Evolutionary conservation across 2,329 filamentous ascomycete genomes (phyloP).

Genomic region (Fusarium avenaceum): DNA sequence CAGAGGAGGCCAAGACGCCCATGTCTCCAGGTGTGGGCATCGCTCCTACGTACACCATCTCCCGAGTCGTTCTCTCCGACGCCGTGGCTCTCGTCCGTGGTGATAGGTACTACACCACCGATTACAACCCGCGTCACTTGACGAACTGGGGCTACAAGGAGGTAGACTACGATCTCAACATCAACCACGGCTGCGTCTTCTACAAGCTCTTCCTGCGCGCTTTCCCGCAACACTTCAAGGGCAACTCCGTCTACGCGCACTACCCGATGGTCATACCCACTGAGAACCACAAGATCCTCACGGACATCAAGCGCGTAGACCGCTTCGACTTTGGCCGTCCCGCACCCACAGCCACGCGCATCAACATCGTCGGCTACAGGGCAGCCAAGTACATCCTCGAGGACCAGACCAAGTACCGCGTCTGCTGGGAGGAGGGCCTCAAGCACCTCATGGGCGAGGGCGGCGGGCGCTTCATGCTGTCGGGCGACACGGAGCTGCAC

Average conservation of each 20-base stretch:
- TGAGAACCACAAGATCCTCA: conserved; percentile 80
- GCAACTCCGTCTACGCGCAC: conserved; percentile 84
- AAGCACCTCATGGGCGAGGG: conserved; percentile 71
- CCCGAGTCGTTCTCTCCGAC: conserved; percentile 81
- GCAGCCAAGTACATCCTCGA: conserved; percentile 73
- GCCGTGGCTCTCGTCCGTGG: conserved; percentile 83
- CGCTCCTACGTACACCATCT: conserved; percentile 81
- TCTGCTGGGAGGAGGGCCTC: conserved; percentile 74
- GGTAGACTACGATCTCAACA: conserved; percentile 76
- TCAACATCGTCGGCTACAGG: conserved; percentile 72
- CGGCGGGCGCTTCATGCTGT: conserved; percentile 69
- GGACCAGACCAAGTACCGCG: conserved; percentile 71
- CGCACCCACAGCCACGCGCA: conserved; percentile 60
- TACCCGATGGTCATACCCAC: conserved; percentile 79
- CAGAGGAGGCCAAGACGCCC: conserved; percentile 80
- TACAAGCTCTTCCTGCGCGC: conserved; percentile 86
- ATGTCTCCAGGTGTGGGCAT: conserved; percentile 82
- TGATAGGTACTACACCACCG: conserved; percentile 83
- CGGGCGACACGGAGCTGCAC: conserved; percentile 64
- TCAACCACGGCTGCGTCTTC: conserved; percentile 86
- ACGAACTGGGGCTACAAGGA: conserved; percentile 89
- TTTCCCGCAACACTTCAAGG: conserved; percentile 83
- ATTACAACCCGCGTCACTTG: conserved; percentile 79
- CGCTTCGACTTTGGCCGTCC: conserved; percentile 79
- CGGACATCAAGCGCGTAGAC: conserved; percentile 73